phyloP scores from a whole-genome alignment of 2,329 filamentous ascomycete species.

The Hortaea werneckii region DNA sequence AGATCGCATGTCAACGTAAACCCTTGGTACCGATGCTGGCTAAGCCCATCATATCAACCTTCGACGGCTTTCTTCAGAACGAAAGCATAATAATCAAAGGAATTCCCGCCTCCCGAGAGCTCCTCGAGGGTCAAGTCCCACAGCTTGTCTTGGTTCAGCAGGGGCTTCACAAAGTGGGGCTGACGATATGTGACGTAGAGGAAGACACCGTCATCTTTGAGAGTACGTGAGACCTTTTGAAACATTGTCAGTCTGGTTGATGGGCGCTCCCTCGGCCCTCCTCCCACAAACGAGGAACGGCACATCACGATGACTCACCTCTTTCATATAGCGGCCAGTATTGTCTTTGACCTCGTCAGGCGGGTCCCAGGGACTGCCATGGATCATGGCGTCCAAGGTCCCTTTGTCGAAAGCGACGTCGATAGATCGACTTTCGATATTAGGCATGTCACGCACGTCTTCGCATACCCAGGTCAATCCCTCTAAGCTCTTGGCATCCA shows the following conservation, averaged over 20 bases:
- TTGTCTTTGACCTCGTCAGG: slow-evolving; percentile 15
- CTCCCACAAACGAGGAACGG: too few species aligned
- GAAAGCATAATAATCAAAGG: slow-evolving; percentile 4
- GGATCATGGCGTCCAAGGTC: slow-evolving; percentile 17
- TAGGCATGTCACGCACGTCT: slow-evolving; percentile 43
- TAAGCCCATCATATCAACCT: too few species aligned
- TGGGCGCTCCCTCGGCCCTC: too few species aligned
- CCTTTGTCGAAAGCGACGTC: slow-evolving; percentile 44
- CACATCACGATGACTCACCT: slow-evolving; percentile 15
- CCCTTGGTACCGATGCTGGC: too few species aligned
- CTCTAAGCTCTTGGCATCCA: too few species aligned
- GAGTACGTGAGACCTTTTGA: not conserved
- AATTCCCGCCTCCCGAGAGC: not conserved
- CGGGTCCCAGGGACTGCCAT: slow-evolving; percentile 3
- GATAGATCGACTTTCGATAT: slow-evolving; percentile 27
- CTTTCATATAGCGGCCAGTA: slow-evolving; percentile 8
- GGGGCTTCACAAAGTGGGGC: slow-evolving; percentile 43
- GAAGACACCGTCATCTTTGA: slow-evolving; percentile 18
- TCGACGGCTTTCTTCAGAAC: slow-evolving; percentile 2
- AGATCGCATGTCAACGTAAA: too few species aligned
- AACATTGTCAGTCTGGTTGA: too few species aligned
- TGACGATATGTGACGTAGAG: slow-evolving; percentile 41
- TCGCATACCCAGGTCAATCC: slow-evolving; percentile 41
- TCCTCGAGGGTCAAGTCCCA: slow-evolving; percentile 2
- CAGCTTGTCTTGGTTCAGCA: slow-evolving; percentile 14